Evolutionary conservation across 306 rosid species (phyloP).

Genomic region (Medicago arabica): DNA sequence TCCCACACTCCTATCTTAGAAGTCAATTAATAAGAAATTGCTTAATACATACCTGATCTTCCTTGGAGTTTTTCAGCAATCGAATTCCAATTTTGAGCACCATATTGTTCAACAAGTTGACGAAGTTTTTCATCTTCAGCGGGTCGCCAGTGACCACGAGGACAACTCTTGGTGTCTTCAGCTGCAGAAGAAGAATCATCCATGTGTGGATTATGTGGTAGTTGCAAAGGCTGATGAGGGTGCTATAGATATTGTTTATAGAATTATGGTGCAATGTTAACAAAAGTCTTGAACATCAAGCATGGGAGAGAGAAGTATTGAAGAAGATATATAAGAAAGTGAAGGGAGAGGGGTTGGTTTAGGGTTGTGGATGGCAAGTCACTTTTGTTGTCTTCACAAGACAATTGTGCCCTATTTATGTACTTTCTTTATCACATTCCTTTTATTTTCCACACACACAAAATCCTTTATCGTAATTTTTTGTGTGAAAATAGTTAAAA

Average conservation of each 20-base stretch:
- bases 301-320: conserved; percentile 43
- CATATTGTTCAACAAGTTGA: conserved; percentile 79
- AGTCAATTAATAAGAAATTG: not conserved
- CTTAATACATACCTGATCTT: conserved; percentile 69
- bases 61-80: conserved; percentile 96
- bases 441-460: not conserved
- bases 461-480: not conserved
- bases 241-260: not conserved
- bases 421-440: conserved; percentile 43
- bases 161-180: conserved; percentile 62
- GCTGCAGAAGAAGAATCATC: conserved; percentile 61
- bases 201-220: conserved; percentile 31
- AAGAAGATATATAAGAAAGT: conserved; percentile 66
- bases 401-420: conserved; percentile 53
- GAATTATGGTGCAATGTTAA: not conserved
- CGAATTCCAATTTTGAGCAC: conserved; percentile 96
- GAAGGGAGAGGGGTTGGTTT: conserved; percentile 73
- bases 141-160: conserved; percentile 94
- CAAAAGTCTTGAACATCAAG: conserved; percentile 48
- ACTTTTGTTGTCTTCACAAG: conserved; percentile 99
- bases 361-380: conserved; percentile 98
- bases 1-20: too few species aligned
- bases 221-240: not conserved
- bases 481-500: too few species aligned
- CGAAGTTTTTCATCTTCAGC: conserved; percentile 89